Conservation (phyloP, 306 rosid species). For the Vicia faba region DNA sequence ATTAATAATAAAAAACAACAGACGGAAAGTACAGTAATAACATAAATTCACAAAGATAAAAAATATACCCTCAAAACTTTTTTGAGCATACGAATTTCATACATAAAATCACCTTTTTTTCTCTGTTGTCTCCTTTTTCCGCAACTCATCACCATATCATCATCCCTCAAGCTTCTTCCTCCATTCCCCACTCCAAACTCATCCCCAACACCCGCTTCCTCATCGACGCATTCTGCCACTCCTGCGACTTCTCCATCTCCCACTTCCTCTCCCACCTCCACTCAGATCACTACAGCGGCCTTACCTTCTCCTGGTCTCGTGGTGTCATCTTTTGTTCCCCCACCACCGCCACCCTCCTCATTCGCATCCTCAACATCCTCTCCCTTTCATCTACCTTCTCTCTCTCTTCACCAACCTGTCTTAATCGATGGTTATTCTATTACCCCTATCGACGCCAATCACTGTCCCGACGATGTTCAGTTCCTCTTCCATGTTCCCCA, state of each 20-base stretch:
- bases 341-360: conserved; percentile 61
- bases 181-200: conserved; percentile 68
- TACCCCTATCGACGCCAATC: conserved; percentile 74
- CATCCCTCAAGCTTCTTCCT: too few relatives aligned
- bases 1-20: too few relatives aligned
- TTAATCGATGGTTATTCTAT: conserved; percentile 59
- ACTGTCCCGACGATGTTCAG: conserved; percentile 89
- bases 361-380: conserved; percentile 52
- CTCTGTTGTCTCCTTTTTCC: too few relatives aligned
- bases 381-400: conserved; percentile 48
- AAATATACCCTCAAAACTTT: too few relatives aligned
- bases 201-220: conserved; percentile 82
- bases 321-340: conserved; percentile 78
- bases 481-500: conserved; percentile 53
- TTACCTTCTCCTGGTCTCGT: conserved; percentile 64
- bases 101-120: too few relatives aligned
- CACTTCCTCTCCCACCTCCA: conserved; percentile 96
- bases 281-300: conserved; percentile 87
- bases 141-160: too few relatives aligned
- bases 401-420: conserved; percentile 50
- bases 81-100: too few relatives aligned
- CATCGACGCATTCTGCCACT: conserved; percentile 75
- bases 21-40: too few relatives aligned
- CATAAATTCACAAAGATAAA: too few relatives aligned
- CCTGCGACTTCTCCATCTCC: conserved; percentile 59